Base-by-base conservation (phyloP, 108 stramenopile species). In the Fragilaria crotonensis region DNA sequence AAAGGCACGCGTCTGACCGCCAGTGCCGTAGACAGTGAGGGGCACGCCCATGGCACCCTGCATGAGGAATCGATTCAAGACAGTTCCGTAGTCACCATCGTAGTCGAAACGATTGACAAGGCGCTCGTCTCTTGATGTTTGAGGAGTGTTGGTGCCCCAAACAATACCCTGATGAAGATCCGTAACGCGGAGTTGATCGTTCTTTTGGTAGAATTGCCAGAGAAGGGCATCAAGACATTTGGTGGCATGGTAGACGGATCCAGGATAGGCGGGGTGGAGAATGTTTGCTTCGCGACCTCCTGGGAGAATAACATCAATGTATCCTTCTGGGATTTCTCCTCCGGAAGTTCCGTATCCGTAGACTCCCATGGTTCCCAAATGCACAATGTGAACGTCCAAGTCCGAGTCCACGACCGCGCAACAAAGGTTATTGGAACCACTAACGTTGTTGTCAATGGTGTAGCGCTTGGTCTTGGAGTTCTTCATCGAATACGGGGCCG, bases 141-240 rank as follows among this genome's bases (percentile, higher is more conserved):
- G 95, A n/a, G 87, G 83, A 11, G 97, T 98, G 89, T 96, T 96
- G 48, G 96, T 96, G 52, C 97, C 97, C 97, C 97, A 98, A n/a
- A 98, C 97, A 64, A 98, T 98, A 36, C 97, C 97, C 71, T 98
- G 97, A 70, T 98, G 97, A 52, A 98, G 83, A 69, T 98, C 97
- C 33, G 97, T 98, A 47, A 98, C 76, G 27, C 94, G 79, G 26
- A 98, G 83, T 19, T 87, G 72, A 62, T 98, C 96, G 73, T 98
- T 98, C 89, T 96, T 98, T 69, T 93, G 82, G 83, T 98, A 98
- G 66, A 96, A 98, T 79, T 96, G 95, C 86, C 94, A 98, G 27
- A 96, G 63, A 33, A 98, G 71, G 5, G 97, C 97, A 71, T 98
- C 97, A 62, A 96, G 71, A 67, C 96, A 96, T 84, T 96, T 97